These are phyloP conservation scores for Thamnidium elegans DNA, from an alignment of 192 early-diverging fungal genomes.

Conservation along the genomic window DNA sequence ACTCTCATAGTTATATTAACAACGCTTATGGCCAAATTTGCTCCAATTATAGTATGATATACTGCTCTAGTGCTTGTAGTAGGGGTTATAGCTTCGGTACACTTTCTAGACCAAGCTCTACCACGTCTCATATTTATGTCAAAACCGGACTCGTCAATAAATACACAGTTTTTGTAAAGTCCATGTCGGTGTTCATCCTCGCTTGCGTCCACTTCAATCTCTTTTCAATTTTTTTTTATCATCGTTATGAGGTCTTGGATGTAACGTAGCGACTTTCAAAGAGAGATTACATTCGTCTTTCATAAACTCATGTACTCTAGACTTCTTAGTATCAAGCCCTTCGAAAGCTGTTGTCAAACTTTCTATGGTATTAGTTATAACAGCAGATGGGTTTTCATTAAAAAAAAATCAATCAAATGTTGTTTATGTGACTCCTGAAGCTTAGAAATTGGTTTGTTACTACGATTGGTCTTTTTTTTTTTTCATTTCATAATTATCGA, in stretches of 20 bases:
- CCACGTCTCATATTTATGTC: constrained; percentile 19
- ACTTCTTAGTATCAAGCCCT: constrained; percentile 2
- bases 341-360: neutral
- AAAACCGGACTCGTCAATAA: constrained; percentile 23
- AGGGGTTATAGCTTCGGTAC: neutral
- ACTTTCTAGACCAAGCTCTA: constrained; percentile 7
- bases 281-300: constrained; percentile 19
- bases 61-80: too few species aligned
- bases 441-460: too few species aligned
- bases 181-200: constrained; percentile 14
- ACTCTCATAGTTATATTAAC: too few species aligned
- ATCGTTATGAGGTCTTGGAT: neutral
- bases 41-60: too few species aligned
- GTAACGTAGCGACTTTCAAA: constrained; percentile 10
- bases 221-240: constrained; percentile 1
- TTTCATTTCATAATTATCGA: neutral
- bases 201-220: too few species aligned
- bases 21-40: too few species aligned
- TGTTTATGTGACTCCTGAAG: neutral
- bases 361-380: neutral
- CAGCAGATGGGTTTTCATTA: neutral
- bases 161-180: constrained; percentile 21
- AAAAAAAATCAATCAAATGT: neutral
- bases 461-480: neutral
- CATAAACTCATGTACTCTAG: constrained; percentile 19